phyloP scores from a whole-genome alignment of 1,284 basidiomycete species.

The Afroboletus lepidellus region DNA sequence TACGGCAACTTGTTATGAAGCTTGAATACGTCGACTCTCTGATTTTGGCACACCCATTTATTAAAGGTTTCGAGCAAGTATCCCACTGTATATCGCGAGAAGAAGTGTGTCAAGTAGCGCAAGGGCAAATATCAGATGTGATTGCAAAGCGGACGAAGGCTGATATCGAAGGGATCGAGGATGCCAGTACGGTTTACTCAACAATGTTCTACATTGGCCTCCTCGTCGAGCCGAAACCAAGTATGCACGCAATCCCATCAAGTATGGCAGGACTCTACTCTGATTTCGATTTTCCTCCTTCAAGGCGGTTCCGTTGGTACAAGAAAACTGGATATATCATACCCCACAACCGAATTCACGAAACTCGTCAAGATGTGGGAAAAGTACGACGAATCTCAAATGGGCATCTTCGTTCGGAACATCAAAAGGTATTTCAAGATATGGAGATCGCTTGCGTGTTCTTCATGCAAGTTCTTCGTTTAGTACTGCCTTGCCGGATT shows the following conservation, averaged over 20 bases:
- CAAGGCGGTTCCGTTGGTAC: conserved; percentile 69
- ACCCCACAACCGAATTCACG: conserved; percentile 96
- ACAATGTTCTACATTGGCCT: conserved; percentile 98
- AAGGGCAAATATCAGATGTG: conserved; percentile 78
- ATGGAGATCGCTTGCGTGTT: conserved; percentile 10
- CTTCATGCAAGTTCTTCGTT: conserved; percentile 15
- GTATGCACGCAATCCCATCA: conserved; percentile 48
- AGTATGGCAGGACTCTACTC: conserved; percentile 13
- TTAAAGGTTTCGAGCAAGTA: conserved; percentile 90
- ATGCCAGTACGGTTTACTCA: conserved; percentile 79
- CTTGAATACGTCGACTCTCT: conserved; percentile 94
- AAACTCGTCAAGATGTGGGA: conserved; percentile 96
- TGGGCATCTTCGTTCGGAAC: conserved; percentile 94
- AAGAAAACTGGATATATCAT: conserved; percentile 91
- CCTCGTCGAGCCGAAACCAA: conserved; percentile 86
- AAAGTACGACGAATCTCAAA: conserved; percentile 87
- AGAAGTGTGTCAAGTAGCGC: conserved; percentile 86
- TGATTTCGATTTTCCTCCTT: conserved; percentile 19
- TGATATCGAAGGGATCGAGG: conserved; percentile 79
- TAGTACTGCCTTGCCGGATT: conserved; percentile 75
- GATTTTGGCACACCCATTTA: conserved; percentile 90
- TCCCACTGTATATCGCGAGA: conserved; percentile 84
- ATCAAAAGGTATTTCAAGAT: conserved; percentile 76
- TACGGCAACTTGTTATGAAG: conserved; percentile 96
- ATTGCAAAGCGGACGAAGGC: conserved; percentile 75